phyloP scores from a whole-genome alignment of 116 monocot genomes.

The Trichopus zeylanicus region DNA sequence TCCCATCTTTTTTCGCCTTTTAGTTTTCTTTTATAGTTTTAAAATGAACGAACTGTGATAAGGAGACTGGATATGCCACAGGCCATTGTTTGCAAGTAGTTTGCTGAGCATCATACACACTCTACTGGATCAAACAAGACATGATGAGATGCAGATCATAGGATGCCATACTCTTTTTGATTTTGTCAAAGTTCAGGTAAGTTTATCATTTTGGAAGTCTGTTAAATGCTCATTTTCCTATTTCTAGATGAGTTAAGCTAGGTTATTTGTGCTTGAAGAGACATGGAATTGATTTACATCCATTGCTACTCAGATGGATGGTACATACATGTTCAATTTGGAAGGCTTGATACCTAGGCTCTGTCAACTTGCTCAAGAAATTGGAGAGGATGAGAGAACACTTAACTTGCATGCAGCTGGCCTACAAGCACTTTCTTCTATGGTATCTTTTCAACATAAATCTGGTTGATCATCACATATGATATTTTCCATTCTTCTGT shows the following conservation, averaged over 20 bases:
- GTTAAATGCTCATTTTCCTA: background rate
- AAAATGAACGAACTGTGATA: background rate
- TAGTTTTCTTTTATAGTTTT: background rate
- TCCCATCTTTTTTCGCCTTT: background rate
- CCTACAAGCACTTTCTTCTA: slow-evolving; percentile 66
- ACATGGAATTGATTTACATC: background rate
- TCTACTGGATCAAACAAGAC: slow-evolving; percentile 77
- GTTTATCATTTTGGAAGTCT: background rate
- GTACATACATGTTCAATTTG: slow-evolving; percentile 88
- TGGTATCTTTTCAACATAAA: slow-evolving; percentile 36
- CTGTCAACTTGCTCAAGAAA: slow-evolving; percentile 70
- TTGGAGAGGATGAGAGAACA: slow-evolving; percentile 43
- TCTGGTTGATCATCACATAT: background rate
- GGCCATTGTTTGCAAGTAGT: slow-evolving; percentile 83
- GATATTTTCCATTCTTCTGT: background rate
- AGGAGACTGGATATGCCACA: slow-evolving; percentile 18
- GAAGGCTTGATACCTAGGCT: slow-evolving; percentile 73
- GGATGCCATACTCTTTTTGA: slow-evolving; percentile 73
- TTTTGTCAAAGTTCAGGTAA: slow-evolving; percentile 59
- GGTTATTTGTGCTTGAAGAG: background rate
- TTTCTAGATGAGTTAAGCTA: background rate
- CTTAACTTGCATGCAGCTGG: slow-evolving; percentile 46
- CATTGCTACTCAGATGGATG: slow-evolving; percentile 44
- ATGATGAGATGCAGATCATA: slow-evolving; percentile 65
- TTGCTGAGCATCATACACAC: slow-evolving; percentile 67